A percentile compares a stretch with the other conserved stretches of the same genome.
phyloP scores from a whole-genome alignment of 331 rosid species.

The Stylosanthes scabra region DNA sequence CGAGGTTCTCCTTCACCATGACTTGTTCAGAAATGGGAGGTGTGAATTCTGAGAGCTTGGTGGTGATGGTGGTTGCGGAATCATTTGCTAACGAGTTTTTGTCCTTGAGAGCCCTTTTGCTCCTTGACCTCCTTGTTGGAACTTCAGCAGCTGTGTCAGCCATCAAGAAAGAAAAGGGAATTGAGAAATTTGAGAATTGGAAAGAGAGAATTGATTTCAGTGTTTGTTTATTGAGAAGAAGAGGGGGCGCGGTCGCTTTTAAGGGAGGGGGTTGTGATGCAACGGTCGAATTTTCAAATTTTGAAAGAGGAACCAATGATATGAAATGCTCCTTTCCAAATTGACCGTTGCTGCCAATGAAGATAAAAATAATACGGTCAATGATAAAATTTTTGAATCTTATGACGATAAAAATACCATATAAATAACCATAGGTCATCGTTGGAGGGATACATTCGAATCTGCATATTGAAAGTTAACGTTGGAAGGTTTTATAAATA shows the following conservation, averaged over 20 bases:
- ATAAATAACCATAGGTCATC: too few relatives aligned
- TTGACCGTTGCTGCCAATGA: constrained; percentile 41
- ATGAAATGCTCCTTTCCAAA: neutral
- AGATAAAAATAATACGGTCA: neutral
- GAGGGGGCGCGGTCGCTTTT: constrained; percentile 16
- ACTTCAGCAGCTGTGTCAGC: constrained; percentile 48
- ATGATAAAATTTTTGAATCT: neutral
- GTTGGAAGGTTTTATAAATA: too few relatives aligned
- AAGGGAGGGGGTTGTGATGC: constrained; percentile 31
- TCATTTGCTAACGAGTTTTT: constrained; percentile 52
- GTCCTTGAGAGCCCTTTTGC: constrained; percentile 69
- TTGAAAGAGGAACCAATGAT: constrained; percentile 32
- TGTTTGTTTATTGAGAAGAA: neutral
- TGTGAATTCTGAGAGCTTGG: constrained; percentile 37
- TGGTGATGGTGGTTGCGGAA: constrained; percentile 42
- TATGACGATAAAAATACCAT: too few relatives aligned
- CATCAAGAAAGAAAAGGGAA: constrained; percentile 43
- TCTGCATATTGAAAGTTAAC: too few relatives aligned
- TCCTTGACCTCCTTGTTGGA: constrained; percentile 58
- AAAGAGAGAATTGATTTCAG: neutral
- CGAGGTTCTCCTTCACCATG: constrained; percentile 56
- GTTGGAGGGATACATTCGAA: too few relatives aligned
- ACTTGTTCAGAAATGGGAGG: constrained; percentile 31
- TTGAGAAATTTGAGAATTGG: neutral
- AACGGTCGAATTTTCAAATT: constrained; percentile 69